phyloP scores from a whole-genome alignment of 495 filamentous ascomycete genomes.

The Neurospora sp. region DNA sequence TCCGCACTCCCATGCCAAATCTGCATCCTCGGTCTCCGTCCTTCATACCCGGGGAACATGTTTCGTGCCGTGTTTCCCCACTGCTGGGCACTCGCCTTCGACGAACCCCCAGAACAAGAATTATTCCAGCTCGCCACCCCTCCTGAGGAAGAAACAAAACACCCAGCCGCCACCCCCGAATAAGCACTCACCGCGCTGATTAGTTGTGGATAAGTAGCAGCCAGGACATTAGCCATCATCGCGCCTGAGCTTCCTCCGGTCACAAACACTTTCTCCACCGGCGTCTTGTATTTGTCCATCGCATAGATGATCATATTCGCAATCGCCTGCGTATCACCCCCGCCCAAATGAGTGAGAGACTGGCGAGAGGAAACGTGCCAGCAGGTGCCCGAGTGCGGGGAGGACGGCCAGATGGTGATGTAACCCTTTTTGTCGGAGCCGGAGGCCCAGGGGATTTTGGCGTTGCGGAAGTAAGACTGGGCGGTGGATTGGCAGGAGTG shows the following conservation, averaged over 20 bases:
- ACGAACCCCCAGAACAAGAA: conserved; percentile 30
- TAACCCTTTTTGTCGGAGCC: conserved; percentile 45
- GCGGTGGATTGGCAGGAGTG: conserved; percentile 47
- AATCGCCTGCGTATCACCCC: conserved; percentile 30
- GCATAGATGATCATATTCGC: conserved; percentile 33
- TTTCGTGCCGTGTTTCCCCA: conserved; percentile 34
- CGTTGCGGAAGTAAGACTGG: conserved; percentile 38
- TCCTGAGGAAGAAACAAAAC: conserved; percentile 23
- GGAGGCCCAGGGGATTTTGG: conserved; percentile 36
- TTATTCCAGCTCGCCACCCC: conserved; percentile 32
- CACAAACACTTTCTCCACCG: not conserved
- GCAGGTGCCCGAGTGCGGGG: conserved; percentile 32
- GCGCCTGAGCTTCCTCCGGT: conserved; percentile 30
- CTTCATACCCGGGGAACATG: conserved; percentile 39
- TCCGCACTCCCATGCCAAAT: conserved; percentile 42
- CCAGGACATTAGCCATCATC: conserved; percentile 44
- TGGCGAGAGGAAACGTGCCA: conserved; percentile 47
- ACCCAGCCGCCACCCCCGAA: conserved; percentile 49
- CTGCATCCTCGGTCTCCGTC: conserved; percentile 45
- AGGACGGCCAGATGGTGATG: conserved; percentile 44
- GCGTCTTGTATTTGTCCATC: conserved; percentile 3
- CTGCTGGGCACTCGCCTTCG: conserved; percentile 26
- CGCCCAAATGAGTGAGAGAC: conserved; percentile 27
- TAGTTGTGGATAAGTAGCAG: conserved; percentile 47
- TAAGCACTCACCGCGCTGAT: conserved; percentile 45